These are phyloP conservation scores for Saitoella complicata DNA, from an alignment of 805 yeast genomes.

Conservation along the genomic window DNA sequence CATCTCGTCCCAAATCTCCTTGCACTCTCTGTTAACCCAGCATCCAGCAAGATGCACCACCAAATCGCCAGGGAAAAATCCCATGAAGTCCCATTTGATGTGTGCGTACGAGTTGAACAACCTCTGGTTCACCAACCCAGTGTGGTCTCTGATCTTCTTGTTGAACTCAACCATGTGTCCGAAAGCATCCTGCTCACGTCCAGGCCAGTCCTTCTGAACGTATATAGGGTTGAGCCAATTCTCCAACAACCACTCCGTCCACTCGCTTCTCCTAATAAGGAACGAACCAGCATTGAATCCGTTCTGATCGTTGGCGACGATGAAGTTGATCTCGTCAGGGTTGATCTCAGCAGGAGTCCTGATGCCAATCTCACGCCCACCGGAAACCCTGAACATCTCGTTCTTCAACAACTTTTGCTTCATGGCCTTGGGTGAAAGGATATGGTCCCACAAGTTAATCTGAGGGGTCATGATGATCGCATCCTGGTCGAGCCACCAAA, in stretches of 20 bases:
- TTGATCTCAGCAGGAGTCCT: conserved; percentile 6
- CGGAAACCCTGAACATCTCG: conserved; percentile 4
- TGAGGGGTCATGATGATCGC: conserved; percentile 21
- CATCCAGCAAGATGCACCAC: conserved; percentile 15
- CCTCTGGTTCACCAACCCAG: conserved; percentile 12
- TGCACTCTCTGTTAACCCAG: conserved; percentile 4
- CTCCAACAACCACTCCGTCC: conserved; percentile 58
- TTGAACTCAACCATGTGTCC: conserved; percentile 31
- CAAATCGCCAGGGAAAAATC: conserved; percentile 11
- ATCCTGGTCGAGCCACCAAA: conserved; percentile 26
- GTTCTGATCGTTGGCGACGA: conserved; percentile 77
- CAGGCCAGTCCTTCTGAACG: conserved; percentile 74
- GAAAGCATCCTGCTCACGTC: conserved; percentile 71
- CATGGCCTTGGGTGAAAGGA: conserved; percentile 17
- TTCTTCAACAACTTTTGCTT: conserved; percentile 14
- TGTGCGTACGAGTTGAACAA: conserved; percentile 11
- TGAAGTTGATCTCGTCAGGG: conserved; percentile 31
- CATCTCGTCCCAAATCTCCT: no score
- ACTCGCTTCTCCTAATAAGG: conserved; percentile 47
- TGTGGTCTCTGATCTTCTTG: conserved; percentile 9
- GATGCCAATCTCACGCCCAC: conserved; percentile 5
- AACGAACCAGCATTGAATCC: conserved; percentile 76
- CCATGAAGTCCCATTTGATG: conserved; percentile 9
- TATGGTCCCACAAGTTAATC: conserved; percentile 16
- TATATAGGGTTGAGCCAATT: conserved; percentile 78